Evolutionary conservation across 2,329 filamentous ascomycete species (phyloP).

Genomic region (Alternaria arbusti): DNA sequence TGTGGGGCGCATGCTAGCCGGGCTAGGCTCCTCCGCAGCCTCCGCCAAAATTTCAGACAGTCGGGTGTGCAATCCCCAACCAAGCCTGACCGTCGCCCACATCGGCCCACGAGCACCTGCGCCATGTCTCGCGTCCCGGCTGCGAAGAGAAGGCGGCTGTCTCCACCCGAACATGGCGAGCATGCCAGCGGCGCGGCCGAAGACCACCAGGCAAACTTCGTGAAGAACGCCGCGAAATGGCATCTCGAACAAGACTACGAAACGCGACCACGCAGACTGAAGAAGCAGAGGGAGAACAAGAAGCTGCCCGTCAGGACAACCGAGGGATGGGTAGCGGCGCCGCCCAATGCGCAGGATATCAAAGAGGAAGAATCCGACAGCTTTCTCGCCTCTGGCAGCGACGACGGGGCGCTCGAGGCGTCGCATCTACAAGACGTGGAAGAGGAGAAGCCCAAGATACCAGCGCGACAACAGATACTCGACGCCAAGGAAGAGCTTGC

Average conservation of each 20-base stretch:
- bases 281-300: constrained; percentile 74
- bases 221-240: constrained; percentile 80
- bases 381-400: constrained; percentile 67
- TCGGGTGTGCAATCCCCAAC: constrained; percentile 1
- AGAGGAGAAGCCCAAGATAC: constrained; percentile 67
- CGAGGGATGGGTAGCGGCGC: constrained; percentile 74
- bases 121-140: constrained; percentile 45
- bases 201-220: constrained; percentile 61
- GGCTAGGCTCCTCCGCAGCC: constrained; percentile 23
- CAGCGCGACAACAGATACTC: constrained; percentile 78
- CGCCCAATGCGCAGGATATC: constrained; percentile 48
- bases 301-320: constrained; percentile 86
- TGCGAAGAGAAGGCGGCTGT: constrained; percentile 47
- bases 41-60: constrained; percentile 33
- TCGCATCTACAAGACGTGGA: constrained; percentile 48
- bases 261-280: constrained; percentile 74
- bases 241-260: constrained; percentile 93
- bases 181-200: constrained; percentile 21
- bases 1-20: constrained; percentile 14
- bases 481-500: constrained; percentile 93
- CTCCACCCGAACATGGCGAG: constrained; percentile 40
- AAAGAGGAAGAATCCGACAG: constrained; percentile 65
- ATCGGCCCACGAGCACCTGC: not conserved
- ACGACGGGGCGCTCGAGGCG: constrained; percentile 57
- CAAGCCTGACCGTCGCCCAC: not conserved